These are phyloP conservation scores for Arbutus unedo DNA, from an alignment of 148 eudicot species.

Conservation along the genomic window DNA sequence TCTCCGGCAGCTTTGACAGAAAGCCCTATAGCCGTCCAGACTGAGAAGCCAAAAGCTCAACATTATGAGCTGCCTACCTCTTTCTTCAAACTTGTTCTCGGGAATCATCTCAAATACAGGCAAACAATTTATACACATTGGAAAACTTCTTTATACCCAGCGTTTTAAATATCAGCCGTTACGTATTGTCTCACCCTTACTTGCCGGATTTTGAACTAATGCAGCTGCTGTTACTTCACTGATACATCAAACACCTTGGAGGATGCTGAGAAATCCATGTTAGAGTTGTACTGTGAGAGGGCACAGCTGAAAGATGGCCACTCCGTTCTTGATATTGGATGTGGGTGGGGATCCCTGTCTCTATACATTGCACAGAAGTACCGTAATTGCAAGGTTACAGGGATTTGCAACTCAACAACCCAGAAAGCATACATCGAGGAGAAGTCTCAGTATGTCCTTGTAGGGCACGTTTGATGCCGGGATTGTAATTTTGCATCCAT, in stretches of 20 bases:
- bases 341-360: conserved; percentile 98
- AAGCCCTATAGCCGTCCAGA: conserved; percentile 89
- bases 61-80: conserved; percentile 96
- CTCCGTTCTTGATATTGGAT: conserved; percentile 91
- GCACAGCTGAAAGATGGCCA: conserved; percentile 79
- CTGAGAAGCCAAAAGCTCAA: conserved; percentile 75
- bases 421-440: conserved; percentile 82
- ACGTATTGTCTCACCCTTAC: too few species aligned
- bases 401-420: conserved; percentile 87
- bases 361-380: conserved; percentile 74
- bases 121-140: conserved; percentile 11
- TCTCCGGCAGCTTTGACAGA: conserved; percentile 65
- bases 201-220: too few species aligned
- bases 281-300: conserved; percentile 81
- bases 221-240: conserved; percentile 83
- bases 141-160: neutral
- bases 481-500: too few species aligned
- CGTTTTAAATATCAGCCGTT: too few species aligned
- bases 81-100: conserved; percentile 91
- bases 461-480: neutral
- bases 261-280: conserved; percentile 86
- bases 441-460: conserved; percentile 50
- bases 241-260: conserved; percentile 57
- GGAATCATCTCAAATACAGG: conserved; percentile 94
- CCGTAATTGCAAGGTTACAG: conserved; percentile 71